Evolutionary conservation across 2,329 filamentous ascomycete species (phyloP).

Genomic region (Talaromyces sp.): DNA sequence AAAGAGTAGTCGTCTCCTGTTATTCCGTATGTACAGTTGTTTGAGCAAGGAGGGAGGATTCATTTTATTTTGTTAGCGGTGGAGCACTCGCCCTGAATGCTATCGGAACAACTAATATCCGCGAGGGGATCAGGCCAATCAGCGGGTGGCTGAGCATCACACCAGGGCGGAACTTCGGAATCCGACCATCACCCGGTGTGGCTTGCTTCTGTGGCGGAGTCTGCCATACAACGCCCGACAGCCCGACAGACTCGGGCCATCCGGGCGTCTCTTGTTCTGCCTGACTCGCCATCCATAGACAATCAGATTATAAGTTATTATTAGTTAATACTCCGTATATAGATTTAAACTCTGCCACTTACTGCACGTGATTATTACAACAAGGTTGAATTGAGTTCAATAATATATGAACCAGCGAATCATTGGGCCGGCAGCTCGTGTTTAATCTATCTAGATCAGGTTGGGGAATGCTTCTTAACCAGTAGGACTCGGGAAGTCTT

Average conservation of each 20-base stretch:
- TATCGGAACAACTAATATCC: neutral
- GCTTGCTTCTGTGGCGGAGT: neutral
- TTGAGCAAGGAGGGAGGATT: neutral
- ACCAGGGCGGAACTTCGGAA: constrained; percentile 20
- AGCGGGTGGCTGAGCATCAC: constrained; percentile 8
- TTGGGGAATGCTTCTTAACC: neutral
- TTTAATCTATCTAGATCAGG: neutral
- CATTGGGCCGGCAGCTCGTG: neutral
- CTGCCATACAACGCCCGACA: neutral
- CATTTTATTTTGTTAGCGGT: constrained; percentile 1
- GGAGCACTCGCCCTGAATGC: neutral
- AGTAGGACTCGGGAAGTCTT: neutral
- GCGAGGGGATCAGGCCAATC: neutral
- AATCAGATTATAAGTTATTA: no score
- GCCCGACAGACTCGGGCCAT: neutral
- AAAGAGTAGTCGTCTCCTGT: neutral
- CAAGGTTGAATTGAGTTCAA: no score
- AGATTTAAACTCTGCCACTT: neutral
- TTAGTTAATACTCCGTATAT: neutral
- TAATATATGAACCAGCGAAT: neutral
- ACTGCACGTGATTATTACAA: no score
- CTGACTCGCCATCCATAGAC: no score
- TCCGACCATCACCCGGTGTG: constrained; percentile 8
- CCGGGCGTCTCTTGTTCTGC: neutral
- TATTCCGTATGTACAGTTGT: neutral